A percentile compares a stretch with the other conserved stretches of the same genome.
These are phyloP conservation scores for Aspergillus quadricinctus DNA, from an alignment of 2,329 filamentous ascomycete genomes.

Conservation along the genomic window DNA sequence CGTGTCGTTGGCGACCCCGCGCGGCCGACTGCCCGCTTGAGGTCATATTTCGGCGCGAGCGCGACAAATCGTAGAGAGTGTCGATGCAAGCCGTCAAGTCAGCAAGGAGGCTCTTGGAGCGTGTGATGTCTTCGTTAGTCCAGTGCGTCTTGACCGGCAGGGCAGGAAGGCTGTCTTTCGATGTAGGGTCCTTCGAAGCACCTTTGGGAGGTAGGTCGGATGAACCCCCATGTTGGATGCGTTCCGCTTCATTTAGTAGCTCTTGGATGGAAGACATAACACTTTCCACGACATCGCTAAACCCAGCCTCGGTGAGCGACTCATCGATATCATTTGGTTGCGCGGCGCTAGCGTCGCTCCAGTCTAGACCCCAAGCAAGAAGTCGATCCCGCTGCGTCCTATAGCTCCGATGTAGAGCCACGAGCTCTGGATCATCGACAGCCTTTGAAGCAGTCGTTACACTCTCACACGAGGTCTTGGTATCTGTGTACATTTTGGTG, in stretches of 20 bases:
- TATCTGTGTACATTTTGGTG: slow-evolving; percentile 60
- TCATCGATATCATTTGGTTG: slow-evolving; percentile 59
- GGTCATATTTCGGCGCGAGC: slow-evolving; percentile 46
- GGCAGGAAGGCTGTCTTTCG: slow-evolving; percentile 27
- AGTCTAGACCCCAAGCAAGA: slow-evolving; percentile 62
- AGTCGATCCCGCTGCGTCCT: slow-evolving; percentile 61
- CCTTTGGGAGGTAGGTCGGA: slow-evolving; percentile 35
- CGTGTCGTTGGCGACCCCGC: slow-evolving; percentile 17
- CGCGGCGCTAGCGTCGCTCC: slow-evolving; percentile 58
- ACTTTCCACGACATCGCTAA: slow-evolving; percentile 61
- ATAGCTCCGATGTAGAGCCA: slow-evolving; percentile 56
- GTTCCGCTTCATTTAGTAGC: slow-evolving; percentile 58
- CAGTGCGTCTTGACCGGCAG: slow-evolving; percentile 38
- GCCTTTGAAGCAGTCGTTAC: slow-evolving; percentile 48
- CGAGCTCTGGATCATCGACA: slow-evolving; percentile 49
- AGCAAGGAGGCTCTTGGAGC: slow-evolving; percentile 55
- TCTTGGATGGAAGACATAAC: slow-evolving; percentile 62
- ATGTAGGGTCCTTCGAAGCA: slow-evolving; percentile 26
- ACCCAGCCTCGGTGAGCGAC: slow-evolving; percentile 56
- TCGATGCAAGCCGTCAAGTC: slow-evolving; percentile 62
- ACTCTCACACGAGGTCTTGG: slow-evolving; percentile 58
- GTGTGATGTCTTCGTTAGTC: slow-evolving; percentile 49
- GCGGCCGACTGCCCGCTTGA: slow-evolving; percentile 25
- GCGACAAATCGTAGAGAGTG: slow-evolving; percentile 60
- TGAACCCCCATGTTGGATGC: slow-evolving; percentile 48